A percentile compares a stretch with the other conserved stretches of the same genome.
These are phyloP conservation scores for Plectosphaerella cucumerina DNA, from an alignment of 2,329 filamentous ascomycete species.

Conservation along the genomic window DNA sequence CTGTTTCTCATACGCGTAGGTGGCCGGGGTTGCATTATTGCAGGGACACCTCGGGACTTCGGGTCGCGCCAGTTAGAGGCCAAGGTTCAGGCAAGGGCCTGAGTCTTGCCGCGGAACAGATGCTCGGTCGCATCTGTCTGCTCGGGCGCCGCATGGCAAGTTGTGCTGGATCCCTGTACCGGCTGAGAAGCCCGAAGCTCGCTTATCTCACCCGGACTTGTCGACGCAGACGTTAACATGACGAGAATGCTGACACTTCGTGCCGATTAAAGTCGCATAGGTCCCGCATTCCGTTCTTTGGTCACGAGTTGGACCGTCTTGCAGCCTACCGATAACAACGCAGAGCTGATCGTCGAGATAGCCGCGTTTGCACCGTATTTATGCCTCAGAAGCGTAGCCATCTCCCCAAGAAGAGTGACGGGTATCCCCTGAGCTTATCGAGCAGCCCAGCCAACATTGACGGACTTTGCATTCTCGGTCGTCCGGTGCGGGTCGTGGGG, in stretches of 20 bases:
- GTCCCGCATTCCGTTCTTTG: slow-evolving; percentile 24
- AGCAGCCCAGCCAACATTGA: not conserved
- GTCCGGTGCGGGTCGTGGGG: not conserved
- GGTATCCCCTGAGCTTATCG: not conserved
- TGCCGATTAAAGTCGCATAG: slow-evolving; percentile 28
- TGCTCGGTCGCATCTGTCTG: no score
- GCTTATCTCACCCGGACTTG: slow-evolving; percentile 29
- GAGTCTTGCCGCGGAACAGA: no score
- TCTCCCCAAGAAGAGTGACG: not conserved
- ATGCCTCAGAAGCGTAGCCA: not conserved
- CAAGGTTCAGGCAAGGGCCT: no score
- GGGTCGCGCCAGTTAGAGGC: no score
- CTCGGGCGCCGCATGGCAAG: no score
- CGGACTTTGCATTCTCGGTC: not conserved
- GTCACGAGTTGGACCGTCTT: slow-evolving; percentile 24
- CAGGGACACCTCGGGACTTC: no score
- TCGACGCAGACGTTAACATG: slow-evolving; percentile 28
- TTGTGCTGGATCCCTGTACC: no score
- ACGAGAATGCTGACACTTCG: slow-evolving; percentile 23
- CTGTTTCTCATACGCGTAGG: no score
- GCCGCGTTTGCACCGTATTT: not conserved
- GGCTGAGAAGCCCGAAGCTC: no score
- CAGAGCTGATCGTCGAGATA: slow-evolving; percentile 1
- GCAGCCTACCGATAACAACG: slow-evolving; percentile 14
- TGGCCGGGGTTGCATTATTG: no score